These are phyloP conservation scores for Lotmaria passim DNA, from an alignment of 208 protist genomes.

Conservation along the genomic window DNA sequence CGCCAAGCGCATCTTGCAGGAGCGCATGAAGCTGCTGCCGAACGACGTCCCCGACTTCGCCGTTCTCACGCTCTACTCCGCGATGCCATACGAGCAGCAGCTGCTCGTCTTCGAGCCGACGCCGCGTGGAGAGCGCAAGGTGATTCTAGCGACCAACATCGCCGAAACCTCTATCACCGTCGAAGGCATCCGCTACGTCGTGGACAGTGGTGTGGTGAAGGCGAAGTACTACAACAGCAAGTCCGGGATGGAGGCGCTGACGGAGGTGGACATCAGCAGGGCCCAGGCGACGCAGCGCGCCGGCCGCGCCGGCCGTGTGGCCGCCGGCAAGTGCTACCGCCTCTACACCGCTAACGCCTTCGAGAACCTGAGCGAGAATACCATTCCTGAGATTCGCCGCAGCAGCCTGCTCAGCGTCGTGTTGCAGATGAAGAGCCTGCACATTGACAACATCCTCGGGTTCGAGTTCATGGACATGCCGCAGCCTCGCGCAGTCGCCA, in stretches of 20 bases:
- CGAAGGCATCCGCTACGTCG: conserved; percentile 98
- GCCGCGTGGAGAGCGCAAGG: conserved; percentile 85
- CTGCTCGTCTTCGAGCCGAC: conserved; percentile 96
- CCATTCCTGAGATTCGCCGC: conserved; percentile 98
- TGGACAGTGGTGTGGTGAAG: conserved; percentile 98
- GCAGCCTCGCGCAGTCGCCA: conserved; percentile 81
- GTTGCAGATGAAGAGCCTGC: conserved; percentile 95
- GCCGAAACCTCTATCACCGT: conserved; percentile 99
- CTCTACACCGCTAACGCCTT: conserved; percentile 97
- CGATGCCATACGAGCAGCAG: conserved; percentile 97
- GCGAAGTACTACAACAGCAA: conserved; percentile 98
- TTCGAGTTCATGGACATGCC: conserved; percentile 99
- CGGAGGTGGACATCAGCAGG: conserved; percentile 93
- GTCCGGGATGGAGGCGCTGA: conserved; percentile 97
- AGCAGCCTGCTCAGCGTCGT: conserved; percentile 98
- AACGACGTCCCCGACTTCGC: conserved; percentile 66
- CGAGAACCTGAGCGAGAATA: conserved; percentile 95
- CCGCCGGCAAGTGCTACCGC: conserved; percentile 98
- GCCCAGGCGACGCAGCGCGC: conserved; percentile 96
- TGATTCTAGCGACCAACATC: conserved; percentile 99
- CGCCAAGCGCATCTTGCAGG: conserved; percentile 79
- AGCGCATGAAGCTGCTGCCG: conserved; percentile 79
- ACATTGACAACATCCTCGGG: conserved; percentile 96
- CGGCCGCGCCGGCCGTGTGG: conserved; percentile 97
- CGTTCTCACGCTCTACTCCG: conserved; percentile 93